Conservation (phyloP, 1,284 basidiomycete species). For the Ceratobasidium theobromae region DNA sequence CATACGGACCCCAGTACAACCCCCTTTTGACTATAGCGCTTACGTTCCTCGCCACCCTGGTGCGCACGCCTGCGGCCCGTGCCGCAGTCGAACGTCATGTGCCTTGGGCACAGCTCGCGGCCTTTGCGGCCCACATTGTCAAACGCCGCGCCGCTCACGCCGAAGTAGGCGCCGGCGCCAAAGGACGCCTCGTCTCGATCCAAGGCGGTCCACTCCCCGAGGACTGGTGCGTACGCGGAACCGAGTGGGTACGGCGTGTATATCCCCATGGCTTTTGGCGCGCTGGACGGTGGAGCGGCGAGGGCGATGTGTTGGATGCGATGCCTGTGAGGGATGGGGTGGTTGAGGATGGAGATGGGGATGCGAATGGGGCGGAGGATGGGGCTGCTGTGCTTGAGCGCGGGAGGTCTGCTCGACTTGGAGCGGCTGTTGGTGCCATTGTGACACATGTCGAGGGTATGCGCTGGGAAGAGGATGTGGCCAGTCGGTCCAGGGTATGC, state of each 20-base stretch:
- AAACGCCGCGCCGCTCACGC: slow-evolving; percentile 43
- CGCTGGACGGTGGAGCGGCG: slow-evolving; percentile 55
- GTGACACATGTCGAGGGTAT: slow-evolving; percentile 76
- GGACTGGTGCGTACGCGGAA: slow-evolving; percentile 93
- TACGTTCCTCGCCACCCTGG: slow-evolving; percentile 81
- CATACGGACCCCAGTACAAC: slow-evolving; percentile 64
- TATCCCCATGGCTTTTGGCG: slow-evolving; percentile 93
- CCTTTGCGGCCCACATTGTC: slow-evolving; percentile 61
- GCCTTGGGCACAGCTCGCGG: slow-evolving; percentile 79
- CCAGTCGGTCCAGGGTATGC: slow-evolving; percentile 62
- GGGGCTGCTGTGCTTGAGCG: slow-evolving; percentile 41
- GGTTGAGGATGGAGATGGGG: slow-evolving; percentile 61
- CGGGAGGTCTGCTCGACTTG: slow-evolving; percentile 71
- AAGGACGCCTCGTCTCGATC: slow-evolving; percentile 46
- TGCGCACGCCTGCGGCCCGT: slow-evolving; percentile 64
- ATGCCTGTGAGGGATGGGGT: slow-evolving; percentile 70
- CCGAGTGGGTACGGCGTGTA: slow-evolving; percentile 90
- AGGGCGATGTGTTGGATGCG: slow-evolving; percentile 77
- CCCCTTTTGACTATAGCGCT: slow-evolving; percentile 86
- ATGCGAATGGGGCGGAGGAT: slow-evolving; percentile 55
- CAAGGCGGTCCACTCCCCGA: slow-evolving; percentile 73
- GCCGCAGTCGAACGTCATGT: slow-evolving; percentile 70
- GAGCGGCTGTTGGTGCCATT: slow-evolving; percentile 70
- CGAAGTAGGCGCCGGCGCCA: slow-evolving; percentile 43
- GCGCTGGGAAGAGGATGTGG: slow-evolving; percentile 55